These are phyloP conservation scores for Xylaria palmicola DNA, from an alignment of 495 filamentous ascomycete genomes.

Conservation along the genomic window DNA sequence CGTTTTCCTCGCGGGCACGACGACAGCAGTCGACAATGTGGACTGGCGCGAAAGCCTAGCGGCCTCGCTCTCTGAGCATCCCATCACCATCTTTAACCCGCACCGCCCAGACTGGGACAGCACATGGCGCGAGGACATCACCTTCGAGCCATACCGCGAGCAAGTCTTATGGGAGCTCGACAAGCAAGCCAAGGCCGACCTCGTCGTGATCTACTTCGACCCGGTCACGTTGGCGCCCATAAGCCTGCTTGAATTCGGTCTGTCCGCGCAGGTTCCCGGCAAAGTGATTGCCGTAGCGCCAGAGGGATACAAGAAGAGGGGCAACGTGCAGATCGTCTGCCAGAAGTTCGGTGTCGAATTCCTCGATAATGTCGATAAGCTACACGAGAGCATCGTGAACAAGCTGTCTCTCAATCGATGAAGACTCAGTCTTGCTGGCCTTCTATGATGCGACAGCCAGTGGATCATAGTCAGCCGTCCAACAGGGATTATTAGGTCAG, in stretches of 20 bases:
- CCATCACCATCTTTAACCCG: constrained; percentile 61
- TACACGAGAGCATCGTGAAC: constrained; percentile 25
- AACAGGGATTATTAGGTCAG: too few species aligned
- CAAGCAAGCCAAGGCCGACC: constrained; percentile 49
- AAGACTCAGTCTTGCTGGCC: neutral
- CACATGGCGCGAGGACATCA: constrained; percentile 47
- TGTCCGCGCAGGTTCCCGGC: constrained; percentile 40
- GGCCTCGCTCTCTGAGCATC: constrained; percentile 34
- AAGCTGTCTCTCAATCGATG: constrained; percentile 18
- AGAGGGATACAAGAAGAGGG: constrained; percentile 53
- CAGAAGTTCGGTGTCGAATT: constrained; percentile 40
- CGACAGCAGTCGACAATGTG: constrained; percentile 22
- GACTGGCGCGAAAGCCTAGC: constrained; percentile 45
- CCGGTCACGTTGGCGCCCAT: constrained; percentile 45
- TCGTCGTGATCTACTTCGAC: constrained; percentile 58
- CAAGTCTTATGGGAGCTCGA: constrained; percentile 63
- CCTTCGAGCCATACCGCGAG: constrained; percentile 42
- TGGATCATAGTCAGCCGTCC: neutral
- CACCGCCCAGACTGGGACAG: constrained; percentile 54
- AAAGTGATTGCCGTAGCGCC: constrained; percentile 55
- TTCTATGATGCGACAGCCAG: neutral
- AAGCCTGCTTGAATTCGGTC: constrained; percentile 52
- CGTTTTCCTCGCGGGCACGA: constrained; percentile 47
- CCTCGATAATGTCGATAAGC: constrained; percentile 32
- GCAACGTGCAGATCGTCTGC: constrained; percentile 57